phyloP scores from a whole-genome alignment of 169 alveolate species.

The Plasmodium vinckei region DNA sequence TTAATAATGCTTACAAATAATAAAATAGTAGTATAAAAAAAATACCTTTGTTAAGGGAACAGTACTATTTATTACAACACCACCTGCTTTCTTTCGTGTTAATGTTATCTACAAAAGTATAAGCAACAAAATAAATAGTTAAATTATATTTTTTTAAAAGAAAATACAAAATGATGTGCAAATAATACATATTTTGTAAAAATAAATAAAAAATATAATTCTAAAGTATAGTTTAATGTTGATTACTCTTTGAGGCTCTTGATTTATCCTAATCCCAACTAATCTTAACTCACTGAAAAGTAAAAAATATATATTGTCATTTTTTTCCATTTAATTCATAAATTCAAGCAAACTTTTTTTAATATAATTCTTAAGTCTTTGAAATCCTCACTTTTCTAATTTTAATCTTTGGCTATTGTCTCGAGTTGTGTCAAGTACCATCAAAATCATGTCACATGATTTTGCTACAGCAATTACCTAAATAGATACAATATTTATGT shows the following conservation, averaged over 20 bases:
- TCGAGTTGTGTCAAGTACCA: constrained; percentile 96
- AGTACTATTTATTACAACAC: constrained; percentile 86
- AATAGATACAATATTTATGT: background rate
- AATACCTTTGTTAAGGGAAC: constrained; percentile 80
- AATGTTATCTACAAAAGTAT: constrained; percentile 77
- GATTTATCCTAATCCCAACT: constrained; percentile 97
- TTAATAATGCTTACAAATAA: background rate
- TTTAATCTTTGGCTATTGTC: constrained; percentile 94
- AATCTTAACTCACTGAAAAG: constrained; percentile 93
- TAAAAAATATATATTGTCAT: background rate
- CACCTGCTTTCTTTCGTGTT: constrained; percentile 85
- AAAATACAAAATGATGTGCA: background rate
- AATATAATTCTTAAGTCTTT: too few relatives aligned
- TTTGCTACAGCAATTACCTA: constrained; percentile 96
- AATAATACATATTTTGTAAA: background rate
- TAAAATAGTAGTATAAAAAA: background rate
- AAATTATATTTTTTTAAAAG: constrained; percentile 5
- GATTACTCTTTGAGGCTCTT: constrained; percentile 92
- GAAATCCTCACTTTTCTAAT: constrained; percentile 85
- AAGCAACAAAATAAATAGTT: background rate
- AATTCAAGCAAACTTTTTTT: background rate
- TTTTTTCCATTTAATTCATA: background rate
- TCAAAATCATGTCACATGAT: constrained; percentile 94
- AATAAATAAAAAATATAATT: background rate
- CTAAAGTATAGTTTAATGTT: background rate